Conservation (phyloP, 1,284 basidiomycete species). For the Ustilago nuda region DNA sequence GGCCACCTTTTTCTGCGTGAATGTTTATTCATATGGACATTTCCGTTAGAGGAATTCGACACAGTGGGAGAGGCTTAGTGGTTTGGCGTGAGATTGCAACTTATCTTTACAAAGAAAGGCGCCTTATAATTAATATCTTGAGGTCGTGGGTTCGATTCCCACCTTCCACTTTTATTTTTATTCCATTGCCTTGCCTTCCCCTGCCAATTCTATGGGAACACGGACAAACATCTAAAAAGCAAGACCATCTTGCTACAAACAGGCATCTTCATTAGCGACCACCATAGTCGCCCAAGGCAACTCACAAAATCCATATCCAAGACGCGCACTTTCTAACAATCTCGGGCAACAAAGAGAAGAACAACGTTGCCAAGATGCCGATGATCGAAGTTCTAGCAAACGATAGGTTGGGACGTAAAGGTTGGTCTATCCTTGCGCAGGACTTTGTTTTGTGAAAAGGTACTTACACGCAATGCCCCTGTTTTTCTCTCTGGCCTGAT, state of each 20-base stretch:
- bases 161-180: slow-evolving; percentile 51
- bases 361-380: slow-evolving; percentile 39
- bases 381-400: slow-evolving; percentile 90
- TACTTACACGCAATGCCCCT: not conserved
- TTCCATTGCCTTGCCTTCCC: not conserved
- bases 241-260: slow-evolving; percentile 1
- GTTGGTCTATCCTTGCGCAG: slow-evolving; percentile 70
- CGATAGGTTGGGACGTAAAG: slow-evolving; percentile 95
- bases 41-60: accelerated
- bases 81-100: slow-evolving; percentile 63
- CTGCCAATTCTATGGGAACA: slow-evolving; percentile 3
- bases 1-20: not conserved
- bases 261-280: not conserved
- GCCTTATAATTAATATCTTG: slow-evolving; percentile 39
- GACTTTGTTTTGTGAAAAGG: not conserved
- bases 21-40: too few species aligned
- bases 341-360: not conserved
- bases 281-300: not conserved
- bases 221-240: slow-evolving; percentile 13
- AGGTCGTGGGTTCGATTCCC: slow-evolving; percentile 61
- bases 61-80: slow-evolving; percentile 59
- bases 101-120: slow-evolving; percentile 17
- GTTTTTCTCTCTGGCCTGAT: not conserved
- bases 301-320: too few species aligned
- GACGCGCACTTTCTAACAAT: too few species aligned